Percentiles rank a stretch among this genome's conserved stretches.
Conservation (phyloP, 257 asterid genomes). For the Echium plantagineum region DNA sequence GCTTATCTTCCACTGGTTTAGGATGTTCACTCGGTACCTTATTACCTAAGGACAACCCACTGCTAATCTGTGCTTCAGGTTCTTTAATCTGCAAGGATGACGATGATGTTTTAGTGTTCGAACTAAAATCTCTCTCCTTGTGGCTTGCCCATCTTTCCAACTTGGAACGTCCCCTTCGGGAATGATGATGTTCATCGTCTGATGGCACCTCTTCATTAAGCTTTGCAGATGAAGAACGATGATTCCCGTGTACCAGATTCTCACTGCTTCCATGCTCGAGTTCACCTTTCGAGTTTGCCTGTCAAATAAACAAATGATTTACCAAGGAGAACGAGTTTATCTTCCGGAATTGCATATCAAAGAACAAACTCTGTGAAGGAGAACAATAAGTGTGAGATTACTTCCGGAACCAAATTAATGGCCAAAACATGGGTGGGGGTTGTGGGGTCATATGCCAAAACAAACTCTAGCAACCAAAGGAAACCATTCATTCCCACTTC, state of each 20-base stretch:
- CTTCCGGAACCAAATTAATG: too few species aligned
- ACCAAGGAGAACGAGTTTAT: not conserved
- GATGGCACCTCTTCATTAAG: slow-evolving; percentile 47
- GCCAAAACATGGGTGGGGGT: too few species aligned
- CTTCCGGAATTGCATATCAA: too few species aligned
- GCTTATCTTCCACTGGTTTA: slow-evolving; percentile 30
- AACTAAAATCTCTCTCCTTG: slow-evolving; percentile 56
- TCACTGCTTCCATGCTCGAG: slow-evolving; percentile 32
- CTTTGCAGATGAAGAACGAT: slow-evolving; percentile 30
- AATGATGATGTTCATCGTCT: slow-evolving; percentile 46
- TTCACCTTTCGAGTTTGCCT: slow-evolving; percentile 51
- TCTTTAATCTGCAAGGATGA: slow-evolving; percentile 40
- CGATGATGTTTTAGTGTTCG: slow-evolving; percentile 26
- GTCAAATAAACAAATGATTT: slow-evolving; percentile 12
- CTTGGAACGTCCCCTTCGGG: slow-evolving; percentile 77
- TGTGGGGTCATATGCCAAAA: too few species aligned
- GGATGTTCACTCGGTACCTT: slow-evolving; percentile 33
- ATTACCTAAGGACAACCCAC: slow-evolving; percentile 19
- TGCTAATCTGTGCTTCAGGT: slow-evolving; percentile 15
- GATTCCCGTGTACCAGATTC: slow-evolving; percentile 30
- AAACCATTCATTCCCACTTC: too few species aligned
- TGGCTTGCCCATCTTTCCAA: slow-evolving; percentile 90
- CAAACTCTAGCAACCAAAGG: too few species aligned
- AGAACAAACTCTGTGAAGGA: too few species aligned
- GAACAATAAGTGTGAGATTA: too few species aligned